Evolutionary conservation across 805 yeast genomes (phyloP).

Genomic region (Hanseniaspora occidentalis): DNA sequence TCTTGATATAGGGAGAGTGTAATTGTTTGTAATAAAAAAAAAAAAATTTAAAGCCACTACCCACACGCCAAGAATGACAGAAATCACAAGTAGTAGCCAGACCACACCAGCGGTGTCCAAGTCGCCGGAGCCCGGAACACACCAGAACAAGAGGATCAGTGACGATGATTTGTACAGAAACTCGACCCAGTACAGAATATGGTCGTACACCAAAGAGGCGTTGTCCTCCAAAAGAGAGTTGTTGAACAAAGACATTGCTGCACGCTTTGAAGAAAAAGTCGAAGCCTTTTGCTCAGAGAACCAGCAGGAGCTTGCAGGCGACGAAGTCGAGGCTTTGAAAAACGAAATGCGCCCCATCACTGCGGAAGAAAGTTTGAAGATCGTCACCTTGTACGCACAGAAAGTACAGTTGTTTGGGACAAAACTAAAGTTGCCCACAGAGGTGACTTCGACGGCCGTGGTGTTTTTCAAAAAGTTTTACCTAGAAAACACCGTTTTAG

Average conservation of each 20-base stretch:
- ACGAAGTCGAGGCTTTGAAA: slow-evolving; percentile 19
- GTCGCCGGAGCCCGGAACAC: slow-evolving; percentile 9
- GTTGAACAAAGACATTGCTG: slow-evolving; percentile 45
- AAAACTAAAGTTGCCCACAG: slow-evolving; percentile 73
- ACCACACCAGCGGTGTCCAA: too few relatives aligned
- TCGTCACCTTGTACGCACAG: slow-evolving; percentile 60
- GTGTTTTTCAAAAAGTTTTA: slow-evolving; percentile 74
- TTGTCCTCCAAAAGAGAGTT: slow-evolving; percentile 35
- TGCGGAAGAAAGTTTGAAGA: slow-evolving; percentile 55
- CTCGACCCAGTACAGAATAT: slow-evolving; percentile 68
- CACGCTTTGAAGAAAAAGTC: slow-evolving; percentile 23
- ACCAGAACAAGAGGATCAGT: slow-evolving; percentile 30
- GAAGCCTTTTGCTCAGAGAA: slow-evolving; percentile 19
- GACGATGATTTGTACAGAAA: slow-evolving; percentile 83
- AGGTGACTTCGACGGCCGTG: slow-evolving; percentile 78
- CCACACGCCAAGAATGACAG: too few relatives aligned
- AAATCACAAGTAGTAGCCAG: too few relatives aligned
- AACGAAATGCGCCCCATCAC: slow-evolving; percentile 34
- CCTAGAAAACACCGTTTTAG: slow-evolving; percentile 70
- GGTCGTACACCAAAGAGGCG: slow-evolving; percentile 67
- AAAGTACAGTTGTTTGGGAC: slow-evolving; percentile 59
- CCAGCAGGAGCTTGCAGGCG: slow-evolving; percentile 18
- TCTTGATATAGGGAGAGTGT: neutral
- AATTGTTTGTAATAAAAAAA: neutral
- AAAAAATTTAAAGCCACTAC: too few relatives aligned